Evolutionary conservation across 2,329 filamentous ascomycete species (phyloP).

Genomic region (Microsporum ferrugineum): DNA sequence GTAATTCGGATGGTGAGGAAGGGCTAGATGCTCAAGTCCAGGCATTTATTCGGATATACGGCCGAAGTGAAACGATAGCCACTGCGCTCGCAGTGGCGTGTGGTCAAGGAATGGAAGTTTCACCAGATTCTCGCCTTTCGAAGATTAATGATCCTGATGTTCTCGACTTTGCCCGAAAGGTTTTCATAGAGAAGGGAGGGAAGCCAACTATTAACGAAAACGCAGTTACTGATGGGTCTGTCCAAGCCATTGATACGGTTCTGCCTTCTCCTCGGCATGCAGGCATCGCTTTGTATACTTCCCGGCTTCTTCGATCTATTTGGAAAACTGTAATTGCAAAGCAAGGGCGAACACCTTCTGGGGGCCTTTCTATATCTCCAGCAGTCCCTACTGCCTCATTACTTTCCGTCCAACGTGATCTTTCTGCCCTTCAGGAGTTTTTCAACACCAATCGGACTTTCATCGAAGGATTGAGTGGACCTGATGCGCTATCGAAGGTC

Average conservation of each 20-base stretch:
- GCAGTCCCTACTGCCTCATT: slow-evolving; percentile 59
- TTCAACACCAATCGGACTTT: slow-evolving; percentile 77
- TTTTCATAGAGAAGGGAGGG: slow-evolving; percentile 87
- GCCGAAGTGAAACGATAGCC: slow-evolving; percentile 76
- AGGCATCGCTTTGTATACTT: slow-evolving; percentile 76
- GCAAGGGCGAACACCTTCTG: slow-evolving; percentile 43
- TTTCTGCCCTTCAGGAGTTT: slow-evolving; percentile 70
- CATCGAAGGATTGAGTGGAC: slow-evolving; percentile 87
- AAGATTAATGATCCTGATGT: slow-evolving; percentile 70
- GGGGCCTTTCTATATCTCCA: slow-evolving; percentile 53
- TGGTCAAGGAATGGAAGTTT: slow-evolving; percentile 77
- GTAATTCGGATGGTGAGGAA: slow-evolving; percentile 58
- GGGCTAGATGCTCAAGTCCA: slow-evolving; percentile 71
- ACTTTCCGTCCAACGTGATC: slow-evolving; percentile 62
- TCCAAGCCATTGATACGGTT: slow-evolving; percentile 67
- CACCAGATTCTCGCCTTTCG: slow-evolving; percentile 56
- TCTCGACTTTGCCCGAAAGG: slow-evolving; percentile 69
- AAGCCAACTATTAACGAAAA: slow-evolving; percentile 77
- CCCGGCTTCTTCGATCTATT: slow-evolving; percentile 73
- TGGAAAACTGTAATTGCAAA: slow-evolving; percentile 72
- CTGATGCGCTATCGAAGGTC: slow-evolving; percentile 67
- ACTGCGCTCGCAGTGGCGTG: slow-evolving; percentile 90
- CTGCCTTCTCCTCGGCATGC: slow-evolving; percentile 80
- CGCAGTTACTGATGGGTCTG: slow-evolving; percentile 46
- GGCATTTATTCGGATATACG: slow-evolving; percentile 75